These are phyloP conservation scores for Liriodendron chinense DNA, from an alignment of 164 flowering plant species.

Conservation along the genomic window DNA sequence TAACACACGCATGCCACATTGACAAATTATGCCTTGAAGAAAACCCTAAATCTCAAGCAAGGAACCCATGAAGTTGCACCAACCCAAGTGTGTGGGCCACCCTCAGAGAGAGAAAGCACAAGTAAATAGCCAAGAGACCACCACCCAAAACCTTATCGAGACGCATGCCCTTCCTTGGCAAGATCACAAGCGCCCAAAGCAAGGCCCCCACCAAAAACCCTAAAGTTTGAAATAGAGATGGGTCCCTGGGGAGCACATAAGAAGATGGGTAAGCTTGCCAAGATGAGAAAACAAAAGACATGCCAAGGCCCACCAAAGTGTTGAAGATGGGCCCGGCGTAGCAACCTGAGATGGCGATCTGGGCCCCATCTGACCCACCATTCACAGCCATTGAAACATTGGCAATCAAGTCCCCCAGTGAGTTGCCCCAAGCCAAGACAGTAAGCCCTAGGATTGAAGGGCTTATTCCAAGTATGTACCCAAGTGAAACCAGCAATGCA, in stretches of 20 bases:
- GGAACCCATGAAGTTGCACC: too few species aligned
- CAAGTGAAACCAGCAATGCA: slow-evolving; percentile 41
- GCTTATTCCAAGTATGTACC: slow-evolving; percentile 35
- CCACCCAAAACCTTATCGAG: slow-evolving; percentile 37
- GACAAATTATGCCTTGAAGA: too few species aligned
- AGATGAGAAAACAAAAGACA: slow-evolving; percentile 35
- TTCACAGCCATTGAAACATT: slow-evolving; percentile 46
- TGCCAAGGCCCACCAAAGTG: slow-evolving; percentile 47
- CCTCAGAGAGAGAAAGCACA: slow-evolving; percentile 27
- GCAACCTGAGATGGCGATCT: slow-evolving; percentile 49
- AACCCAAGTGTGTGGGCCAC: too few species aligned
- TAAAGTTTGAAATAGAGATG: slow-evolving; percentile 27
- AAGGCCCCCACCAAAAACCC: slow-evolving; percentile 37
- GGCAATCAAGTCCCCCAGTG: slow-evolving; percentile 47
- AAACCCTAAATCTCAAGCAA: too few species aligned
- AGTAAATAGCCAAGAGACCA: slow-evolving; percentile 43
- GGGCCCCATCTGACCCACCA: slow-evolving; percentile 38
- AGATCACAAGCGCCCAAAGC: slow-evolving; percentile 42
- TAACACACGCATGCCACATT: too few species aligned
- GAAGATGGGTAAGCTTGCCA: slow-evolving; percentile 34
- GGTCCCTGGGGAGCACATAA: slow-evolving; percentile 31
- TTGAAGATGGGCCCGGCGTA: slow-evolving; percentile 57
- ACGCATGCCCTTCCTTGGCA: slow-evolving; percentile 39
- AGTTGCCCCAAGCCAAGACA: slow-evolving; percentile 63
- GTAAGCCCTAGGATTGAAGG: slow-evolving; percentile 51